Base-by-base conservation (phyloP, 1,284 basidiomycete species). In the Austroboletus novae-zelandiae region DNA sequence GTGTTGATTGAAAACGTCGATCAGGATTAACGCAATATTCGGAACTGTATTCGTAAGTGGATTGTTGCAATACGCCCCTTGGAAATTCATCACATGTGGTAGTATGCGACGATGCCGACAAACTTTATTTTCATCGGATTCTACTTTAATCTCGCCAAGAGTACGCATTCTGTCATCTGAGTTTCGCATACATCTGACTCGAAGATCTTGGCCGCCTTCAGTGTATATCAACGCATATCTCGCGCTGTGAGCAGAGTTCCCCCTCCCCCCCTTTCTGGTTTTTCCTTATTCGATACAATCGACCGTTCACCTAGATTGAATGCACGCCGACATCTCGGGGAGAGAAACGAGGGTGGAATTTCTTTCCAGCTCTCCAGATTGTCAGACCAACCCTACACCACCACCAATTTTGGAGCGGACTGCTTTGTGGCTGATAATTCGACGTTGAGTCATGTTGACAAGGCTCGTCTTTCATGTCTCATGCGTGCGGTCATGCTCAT, bases 141-240 rank as follows among this genome's bases (percentile, higher is more conserved):
- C 55, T 79, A 80, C 53, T 67, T 80, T 18, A 67, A 76, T 14
- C 61, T 80, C 27, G 75, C 76, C 58, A 81, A 80, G 65, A 53
- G 80, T 81, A 55, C 50, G 39, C 49, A 76, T 36, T 41, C 27
- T 4, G 14, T 41, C 25, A 9, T 11, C 29, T 35, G 10, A n/a
- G 4, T 13, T 11, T 10, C 31, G 32, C 9, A 32, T 25, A 4
- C 4, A 8, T 29, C 14, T 40, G 23, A 9, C 29, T 25, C 37
- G 17, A 9, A 60, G 5, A 2, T 32, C 2, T 31, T 9, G 31
- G 5, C 31, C 25, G 1, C 15, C n/a, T n/a, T 9, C 18, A 57
- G 79, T 81, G 20, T 80, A 81, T 54, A 66, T 75, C 29, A 77
- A 74, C 34, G 79, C 79, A 0, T 82, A 80, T 65, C 64, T 81